Evolutionary conservation across 495 filamentous ascomycete species (phyloP).

Genomic region (Podospora anserina): DNA sequence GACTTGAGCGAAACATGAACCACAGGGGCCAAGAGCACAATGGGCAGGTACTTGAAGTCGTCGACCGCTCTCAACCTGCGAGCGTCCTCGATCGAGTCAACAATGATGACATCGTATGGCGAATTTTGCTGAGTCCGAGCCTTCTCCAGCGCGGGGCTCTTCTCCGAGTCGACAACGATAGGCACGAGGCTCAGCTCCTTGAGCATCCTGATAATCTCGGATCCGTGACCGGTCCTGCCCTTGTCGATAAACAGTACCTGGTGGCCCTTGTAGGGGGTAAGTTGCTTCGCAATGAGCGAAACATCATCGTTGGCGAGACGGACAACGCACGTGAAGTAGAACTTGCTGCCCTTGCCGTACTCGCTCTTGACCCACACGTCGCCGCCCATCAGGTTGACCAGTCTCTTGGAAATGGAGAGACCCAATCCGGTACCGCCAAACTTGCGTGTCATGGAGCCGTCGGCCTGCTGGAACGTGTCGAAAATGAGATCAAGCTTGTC

Average conservation of each 20-base stretch:
- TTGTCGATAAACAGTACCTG: conserved; percentile 96
- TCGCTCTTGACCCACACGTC: conserved; percentile 95
- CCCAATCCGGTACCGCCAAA: conserved; percentile 97
- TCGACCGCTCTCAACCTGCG: conserved; percentile 79
- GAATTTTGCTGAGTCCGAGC: conserved; percentile 56
- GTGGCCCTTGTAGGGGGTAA: conserved; percentile 86
- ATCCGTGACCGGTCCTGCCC: conserved; percentile 72
- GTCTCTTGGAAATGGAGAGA: conserved; percentile 90
- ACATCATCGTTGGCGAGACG: conserved; percentile 82
- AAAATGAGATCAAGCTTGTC: conserved; percentile 98
- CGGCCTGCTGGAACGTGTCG: conserved; percentile 98
- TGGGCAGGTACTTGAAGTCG: conserved; percentile 96
- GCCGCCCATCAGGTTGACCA: conserved; percentile 97
- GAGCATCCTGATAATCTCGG: conserved; percentile 77
- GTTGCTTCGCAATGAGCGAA: conserved; percentile 73
- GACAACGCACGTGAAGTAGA: conserved; percentile 95
- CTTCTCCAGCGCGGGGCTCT: conserved; percentile 40
- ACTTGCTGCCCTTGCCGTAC: conserved; percentile 89
- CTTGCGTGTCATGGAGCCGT: conserved; percentile 93
- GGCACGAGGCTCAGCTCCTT: conserved; percentile 75
- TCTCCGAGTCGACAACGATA: conserved; percentile 72
- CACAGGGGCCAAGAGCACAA: conserved; percentile 86
- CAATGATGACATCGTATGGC: conserved; percentile 92
- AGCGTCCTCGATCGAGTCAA: conserved; percentile 90
- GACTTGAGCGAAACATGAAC: conserved; percentile 93